Evolutionary conservation across 352 stramenopile genomes (phyloP).

Genomic region (Pythium guiyangense): DNA sequence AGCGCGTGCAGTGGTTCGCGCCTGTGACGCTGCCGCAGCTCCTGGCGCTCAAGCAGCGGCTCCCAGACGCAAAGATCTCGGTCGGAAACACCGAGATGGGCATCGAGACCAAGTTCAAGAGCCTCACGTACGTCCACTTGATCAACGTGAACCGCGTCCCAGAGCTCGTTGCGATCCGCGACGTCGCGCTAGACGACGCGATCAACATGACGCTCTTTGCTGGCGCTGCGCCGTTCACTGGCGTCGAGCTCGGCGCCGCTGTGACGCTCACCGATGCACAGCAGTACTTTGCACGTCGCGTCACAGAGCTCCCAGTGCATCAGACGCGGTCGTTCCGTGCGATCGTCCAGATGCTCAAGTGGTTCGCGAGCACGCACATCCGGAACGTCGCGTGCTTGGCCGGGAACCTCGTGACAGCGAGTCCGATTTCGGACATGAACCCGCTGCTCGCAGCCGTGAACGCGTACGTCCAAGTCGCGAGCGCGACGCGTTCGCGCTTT

Average conservation of each 20-base stretch:
- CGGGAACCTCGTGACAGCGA: conserved; percentile 96
- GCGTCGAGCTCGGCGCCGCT: conserved; percentile 76
- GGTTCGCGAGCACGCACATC: conserved; percentile 98
- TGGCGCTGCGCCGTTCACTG: conserved; percentile 37
- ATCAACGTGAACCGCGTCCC: conserved; percentile 71
- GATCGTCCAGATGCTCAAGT: conserved; percentile 91
- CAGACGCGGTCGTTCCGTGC: conserved; percentile 49
- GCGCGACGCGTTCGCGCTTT: conserved; percentile 25
- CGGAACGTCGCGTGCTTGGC: conserved; percentile 95
- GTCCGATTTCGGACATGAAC: conserved; percentile 98
- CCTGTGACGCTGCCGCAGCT: conserved; percentile 88
- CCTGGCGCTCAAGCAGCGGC: conserved; percentile 81
- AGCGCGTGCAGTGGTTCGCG: conserved; percentile 89
- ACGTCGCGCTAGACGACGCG: conserved; percentile 27
- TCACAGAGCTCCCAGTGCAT: conserved; percentile 29
- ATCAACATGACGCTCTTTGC: conserved; percentile 50
- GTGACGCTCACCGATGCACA: conserved; percentile 75
- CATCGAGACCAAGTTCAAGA: conserved; percentile 95
- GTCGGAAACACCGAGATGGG: conserved; percentile 97
- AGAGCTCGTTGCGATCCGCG: conserved; percentile 44
- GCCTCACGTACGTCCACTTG: conserved; percentile 66
- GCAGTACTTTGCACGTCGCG: conserved; percentile 38
- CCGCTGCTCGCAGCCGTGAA: conserved; percentile 90
- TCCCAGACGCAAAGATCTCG: conserved; percentile 89
- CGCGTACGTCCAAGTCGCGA: conserved; percentile 62